Base-by-base conservation (phyloP, 129 eudicot genomes). In the Tagetes erecta region DNA sequence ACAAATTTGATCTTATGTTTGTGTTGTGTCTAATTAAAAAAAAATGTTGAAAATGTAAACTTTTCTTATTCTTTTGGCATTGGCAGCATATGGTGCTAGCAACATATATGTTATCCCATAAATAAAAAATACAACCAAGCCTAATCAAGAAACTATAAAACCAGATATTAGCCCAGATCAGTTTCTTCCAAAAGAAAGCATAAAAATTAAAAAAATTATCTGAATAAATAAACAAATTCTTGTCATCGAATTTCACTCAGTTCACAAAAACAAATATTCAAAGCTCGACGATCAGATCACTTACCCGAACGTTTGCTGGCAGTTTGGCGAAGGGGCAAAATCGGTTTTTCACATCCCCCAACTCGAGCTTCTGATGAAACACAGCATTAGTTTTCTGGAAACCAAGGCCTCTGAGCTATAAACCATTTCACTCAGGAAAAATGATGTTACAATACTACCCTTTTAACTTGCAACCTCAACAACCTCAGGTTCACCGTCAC, bases 401-500 rank as follows among this genome's bases (percentile, higher is more conserved):
- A 77, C 81, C 81, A 77, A 64, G 10, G 79, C 70, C 83, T 66
- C 75, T 67, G 68, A 76, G 79, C 82, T 59, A 72, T 60, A 46
- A 62, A 80, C 67, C 71, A 50, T 69, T 67, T 81, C 80, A 72
- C 66, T 67, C 53, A 49, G 42, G 68, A 74, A 63, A 83, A 78
- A 36, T 13, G 63, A 68, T 13, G 57, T 77, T 69, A 69, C 64
- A 35, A 44, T 14, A 55, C 60, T 37, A 55, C 30, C 70, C 59
- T 51, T 34, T 87, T 75, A 87, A 80, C 83, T 82, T 75, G 83
- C 55, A 71, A 74, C 89, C 80, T 80, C 89, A 30, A 84, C 81
- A 71, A 60, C 56, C 76, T 92, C 96, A 6, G 85, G 74, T 77
- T 92, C 98, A 73, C 76, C 74, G 5, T 92, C 98, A 51, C 92